Conservation (phyloP, 1,139 yeast genomes). For the Geotrichum fermentans region DNA sequence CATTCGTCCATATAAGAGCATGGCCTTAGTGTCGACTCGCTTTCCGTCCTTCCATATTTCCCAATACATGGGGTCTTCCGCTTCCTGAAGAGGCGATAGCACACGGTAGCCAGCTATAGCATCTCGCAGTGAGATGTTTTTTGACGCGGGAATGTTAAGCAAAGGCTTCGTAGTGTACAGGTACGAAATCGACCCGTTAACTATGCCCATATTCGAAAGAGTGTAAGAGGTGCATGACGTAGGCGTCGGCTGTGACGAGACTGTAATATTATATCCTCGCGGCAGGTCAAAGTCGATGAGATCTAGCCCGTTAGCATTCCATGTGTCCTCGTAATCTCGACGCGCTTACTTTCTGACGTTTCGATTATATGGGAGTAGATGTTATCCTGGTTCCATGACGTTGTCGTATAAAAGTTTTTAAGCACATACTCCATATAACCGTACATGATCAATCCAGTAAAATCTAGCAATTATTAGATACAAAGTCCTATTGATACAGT, state of each 20-base stretch:
- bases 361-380: constrained; percentile 68
- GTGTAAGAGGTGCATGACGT: constrained; percentile 72
- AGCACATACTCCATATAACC: constrained; percentile 82
- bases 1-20: constrained; percentile 72
- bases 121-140: constrained; percentile 56
- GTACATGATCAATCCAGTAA: too few species aligned
- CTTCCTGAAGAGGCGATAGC: constrained; percentile 45
- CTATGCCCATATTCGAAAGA: constrained; percentile 58
- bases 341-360: constrained; percentile 52
- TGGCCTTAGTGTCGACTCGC: constrained; percentile 34
- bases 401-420: constrained; percentile 59
- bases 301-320: constrained; percentile 24
- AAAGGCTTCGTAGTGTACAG: constrained; percentile 65
- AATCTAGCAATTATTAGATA: too few species aligned
- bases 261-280: constrained; percentile 57
- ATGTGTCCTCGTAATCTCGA: too few species aligned
- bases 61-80: constrained; percentile 26
- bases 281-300: constrained; percentile 75
- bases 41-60: constrained; percentile 35
- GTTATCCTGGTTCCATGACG: constrained; percentile 75
- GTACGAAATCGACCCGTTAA: constrained; percentile 82
- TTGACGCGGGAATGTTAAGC: constrained; percentile 49
- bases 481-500: too few species aligned
- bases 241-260: constrained; percentile 68
- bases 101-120: constrained; percentile 69